A percentile compares a stretch with the other conserved stretches of the same genome.
These are phyloP conservation scores for Fibroporia radiculosa DNA, from an alignment of 768 basidiomycete genomes.

Conservation along the genomic window DNA sequence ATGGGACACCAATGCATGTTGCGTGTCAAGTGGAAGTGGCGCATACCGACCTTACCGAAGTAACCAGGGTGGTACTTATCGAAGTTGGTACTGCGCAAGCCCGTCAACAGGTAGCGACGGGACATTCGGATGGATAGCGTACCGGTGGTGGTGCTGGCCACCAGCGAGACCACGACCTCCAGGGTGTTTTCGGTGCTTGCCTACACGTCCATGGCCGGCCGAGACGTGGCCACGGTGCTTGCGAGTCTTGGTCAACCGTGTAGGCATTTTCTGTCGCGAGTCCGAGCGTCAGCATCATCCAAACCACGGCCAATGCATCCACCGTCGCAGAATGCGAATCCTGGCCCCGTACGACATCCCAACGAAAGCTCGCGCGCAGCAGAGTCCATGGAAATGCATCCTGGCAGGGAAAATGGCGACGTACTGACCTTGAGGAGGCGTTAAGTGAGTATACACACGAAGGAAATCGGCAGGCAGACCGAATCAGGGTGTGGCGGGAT, in stretches of 20 bases:
- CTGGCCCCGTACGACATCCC: conserved; percentile 13
- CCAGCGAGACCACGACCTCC: conserved; percentile 99
- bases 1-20: conserved; percentile 89
- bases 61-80: conserved; percentile 99
- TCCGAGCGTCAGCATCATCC: conserved; percentile 26
- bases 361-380: conserved; percentile 8
- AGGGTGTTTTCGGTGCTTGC: conserved; percentile 99
- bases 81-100: conserved; percentile 79
- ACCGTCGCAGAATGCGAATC: conserved; percentile 29
- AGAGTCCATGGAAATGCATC: conserved; percentile 15
- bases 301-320: conserved; percentile 40
- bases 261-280: conserved; percentile 69
- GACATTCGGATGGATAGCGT: conserved; percentile 4
- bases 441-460: conserved; percentile 22
- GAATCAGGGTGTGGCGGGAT: conserved; percentile 7
- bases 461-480: conserved; percentile 4
- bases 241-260: conserved; percentile 93
- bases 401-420: conserved; percentile 17
- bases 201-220: conserved; percentile 99
- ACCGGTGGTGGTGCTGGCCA: conserved; percentile 99
- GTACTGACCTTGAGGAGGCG: conserved; percentile 64
- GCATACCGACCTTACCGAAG: conserved; percentile 99
- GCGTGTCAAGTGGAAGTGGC: conserved; percentile 92
- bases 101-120: too few relatives aligned
- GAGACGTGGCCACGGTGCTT: conserved; percentile 99